phyloP scores from a whole-genome alignment of 1,284 basidiomycete species.

The Tremellales sp. region DNA sequence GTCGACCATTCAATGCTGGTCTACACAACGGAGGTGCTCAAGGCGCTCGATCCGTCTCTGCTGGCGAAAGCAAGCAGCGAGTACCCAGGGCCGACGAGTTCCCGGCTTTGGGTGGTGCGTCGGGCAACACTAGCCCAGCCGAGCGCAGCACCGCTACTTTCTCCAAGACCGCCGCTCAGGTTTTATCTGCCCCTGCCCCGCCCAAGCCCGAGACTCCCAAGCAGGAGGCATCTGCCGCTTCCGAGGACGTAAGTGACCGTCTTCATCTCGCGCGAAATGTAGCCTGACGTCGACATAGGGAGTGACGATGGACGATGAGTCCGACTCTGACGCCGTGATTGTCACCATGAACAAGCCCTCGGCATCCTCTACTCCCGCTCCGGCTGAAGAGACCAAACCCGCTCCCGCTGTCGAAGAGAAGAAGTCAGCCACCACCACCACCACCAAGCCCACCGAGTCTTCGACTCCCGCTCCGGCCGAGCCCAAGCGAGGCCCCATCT shows the following conservation, averaged over 20 bases:
- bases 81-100: conserved; percentile 48
- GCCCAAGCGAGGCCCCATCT: conserved; percentile 24
- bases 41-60: background rate
- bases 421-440: background rate
- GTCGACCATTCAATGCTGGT: conserved; percentile 1
- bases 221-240: too few relatives aligned
- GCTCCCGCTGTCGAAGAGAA: conserved; percentile 3
- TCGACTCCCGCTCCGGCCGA: conserved; percentile 4
- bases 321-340: conserved; percentile 46
- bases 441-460: background rate
- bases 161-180: conserved; percentile 48
- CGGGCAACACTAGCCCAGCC: conserved; percentile 9
- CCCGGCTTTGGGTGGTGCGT: conserved; percentile 43
- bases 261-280: background rate
- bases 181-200: conserved; percentile 46
- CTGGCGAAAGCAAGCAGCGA: conserved; percentile 24
- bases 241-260: conserved; percentile 8
- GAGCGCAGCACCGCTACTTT: conserved; percentile 2
- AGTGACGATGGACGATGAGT: conserved; percentile 44
- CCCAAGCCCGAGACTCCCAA: conserved; percentile 28
- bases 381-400: conserved; percentile 2
- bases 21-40: background rate
- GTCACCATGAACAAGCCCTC: conserved; percentile 38
- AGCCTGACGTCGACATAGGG: conserved; percentile 10
- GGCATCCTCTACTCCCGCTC: conserved; percentile 12